Conservation (phyloP, 345 rosid genomes). For the Pugionium cornutum region DNA sequence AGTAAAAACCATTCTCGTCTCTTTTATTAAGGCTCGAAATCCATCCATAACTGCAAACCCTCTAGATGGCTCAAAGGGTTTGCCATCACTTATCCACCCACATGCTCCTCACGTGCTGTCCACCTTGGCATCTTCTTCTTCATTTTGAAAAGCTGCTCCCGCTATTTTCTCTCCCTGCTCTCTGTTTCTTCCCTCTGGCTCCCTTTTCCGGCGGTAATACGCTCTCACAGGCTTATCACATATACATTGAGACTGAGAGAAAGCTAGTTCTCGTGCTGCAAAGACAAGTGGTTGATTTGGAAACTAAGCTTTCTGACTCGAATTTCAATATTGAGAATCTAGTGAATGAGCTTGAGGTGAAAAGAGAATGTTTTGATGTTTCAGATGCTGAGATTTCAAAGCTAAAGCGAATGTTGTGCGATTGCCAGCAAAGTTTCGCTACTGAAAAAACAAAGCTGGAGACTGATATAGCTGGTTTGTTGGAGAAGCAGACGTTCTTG, state of each 20-base stretch:
- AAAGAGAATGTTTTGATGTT: constrained; percentile 34
- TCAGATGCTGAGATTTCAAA: constrained; percentile 45
- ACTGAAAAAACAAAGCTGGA: constrained; percentile 59
- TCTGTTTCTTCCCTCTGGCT: too few species aligned
- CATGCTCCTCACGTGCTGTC: too few species aligned
- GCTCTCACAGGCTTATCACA: too few species aligned
- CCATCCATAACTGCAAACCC: too few species aligned
- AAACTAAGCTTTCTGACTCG: constrained; percentile 40
- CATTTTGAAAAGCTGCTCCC: too few species aligned
- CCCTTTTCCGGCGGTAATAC: too few species aligned
- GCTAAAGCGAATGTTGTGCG: constrained; percentile 45
- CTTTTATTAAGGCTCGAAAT: too few species aligned
- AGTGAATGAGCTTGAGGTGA: constrained; percentile 43
- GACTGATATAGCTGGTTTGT: constrained; percentile 44
- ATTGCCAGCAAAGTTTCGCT: constrained; percentile 52
- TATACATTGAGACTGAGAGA: constrained; percentile 46
- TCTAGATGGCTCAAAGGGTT: too few species aligned
- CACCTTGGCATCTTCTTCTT: too few species aligned
- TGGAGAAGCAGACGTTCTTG: constrained; percentile 44
- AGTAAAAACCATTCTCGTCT: too few species aligned
- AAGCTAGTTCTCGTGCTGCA: constrained; percentile 38
- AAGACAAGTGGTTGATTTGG: constrained; percentile 43
- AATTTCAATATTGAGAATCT: constrained; percentile 30
- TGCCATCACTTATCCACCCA: too few species aligned
- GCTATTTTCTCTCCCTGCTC: too few species aligned